Evolutionary conservation across 148 eudicot genomes (phyloP).

Genomic region (Rheum nobile): DNA sequence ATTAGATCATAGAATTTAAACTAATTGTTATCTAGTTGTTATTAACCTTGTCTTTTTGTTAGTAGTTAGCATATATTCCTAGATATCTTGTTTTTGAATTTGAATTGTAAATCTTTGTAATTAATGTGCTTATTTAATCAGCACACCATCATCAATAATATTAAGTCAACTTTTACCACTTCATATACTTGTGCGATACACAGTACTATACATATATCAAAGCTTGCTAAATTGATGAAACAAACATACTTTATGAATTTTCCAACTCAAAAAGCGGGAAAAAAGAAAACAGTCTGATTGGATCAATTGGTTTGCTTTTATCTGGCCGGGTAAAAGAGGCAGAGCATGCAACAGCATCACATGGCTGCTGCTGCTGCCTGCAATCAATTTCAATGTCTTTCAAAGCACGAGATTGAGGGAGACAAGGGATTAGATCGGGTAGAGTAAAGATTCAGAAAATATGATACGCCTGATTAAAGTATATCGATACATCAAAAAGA

Average conservation of each 20-base stretch:
- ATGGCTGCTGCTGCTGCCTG: background rate
- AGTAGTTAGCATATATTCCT: no score
- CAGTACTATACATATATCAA: background rate
- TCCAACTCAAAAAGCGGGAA: background rate
- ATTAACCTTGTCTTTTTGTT: no score
- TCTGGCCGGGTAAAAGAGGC: background rate
- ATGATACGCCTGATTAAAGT: background rate
- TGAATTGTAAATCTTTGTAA: no score
- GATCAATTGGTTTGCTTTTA: background rate
- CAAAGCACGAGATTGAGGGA: conserved; percentile 1
- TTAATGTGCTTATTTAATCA: no score
- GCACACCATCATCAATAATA: no score
- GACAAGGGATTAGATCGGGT: background rate
- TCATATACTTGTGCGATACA: background rate
- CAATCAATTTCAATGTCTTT: background rate
- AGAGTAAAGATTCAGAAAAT: background rate
- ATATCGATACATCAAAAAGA: background rate
- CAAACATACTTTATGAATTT: background rate
- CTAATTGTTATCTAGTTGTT: no score
- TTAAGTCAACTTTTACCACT: no score
- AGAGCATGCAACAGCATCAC: background rate
- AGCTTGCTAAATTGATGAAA: background rate
- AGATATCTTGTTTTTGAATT: no score
- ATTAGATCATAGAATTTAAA: no score
- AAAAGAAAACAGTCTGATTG: background rate